Evolutionary conservation across 176 grass and related monocot genomes (phyloP), one percentile per base, ranked within the genome.

Genomic region (Oryza brachyantha): DNA sequence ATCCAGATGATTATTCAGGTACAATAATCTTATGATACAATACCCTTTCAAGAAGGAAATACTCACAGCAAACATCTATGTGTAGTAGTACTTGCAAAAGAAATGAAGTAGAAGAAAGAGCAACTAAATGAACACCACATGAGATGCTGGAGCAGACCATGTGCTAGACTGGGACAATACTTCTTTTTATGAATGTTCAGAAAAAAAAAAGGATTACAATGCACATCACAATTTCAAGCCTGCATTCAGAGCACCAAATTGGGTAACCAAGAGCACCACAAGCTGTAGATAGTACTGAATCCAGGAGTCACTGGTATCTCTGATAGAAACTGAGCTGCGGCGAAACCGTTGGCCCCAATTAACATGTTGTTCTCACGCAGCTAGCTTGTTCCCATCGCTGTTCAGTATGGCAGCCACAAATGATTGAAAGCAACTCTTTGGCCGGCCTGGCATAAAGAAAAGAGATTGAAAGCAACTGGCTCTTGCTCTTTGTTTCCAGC

Each of bases 71-170:
- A 52, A 52, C n/a, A 32, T 32, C 19, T 16, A 16, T 11, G 16
- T n/a, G n/a, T n/a, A n/a, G 38, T 40, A 40, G 10, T 40, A 40
- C 38, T 4, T 24, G n/a, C 7, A 69, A n/a, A n/a, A 25, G n/a
- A 45, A 70, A 46, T 72, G 26, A 54, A 72, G 29, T 70, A 40
- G 40, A 29, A 59, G 48, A n/a, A n/a, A n/a, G n/a, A n/a, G n/a
- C n/a, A n/a, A n/a, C n/a, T n/a, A n/a, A n/a, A n/a, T n/a, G 27
- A 11, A 31, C 26, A 36, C 19, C 71, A 57, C 21, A 32, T 14
- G 48, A 57, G 36, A 50, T 65, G 69, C 58, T 31, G 39, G 69
- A 74, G 35, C 40, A 48, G 5, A 21, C n/a, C 28, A 82, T n/a
- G 28, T 72, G 50, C 10, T 64, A 13, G 17, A 57, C 21, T 36